These are phyloP conservation scores for Ophiostoma quercus DNA, from an alignment of 2,329 filamentous ascomycete species.

Conservation along the genomic window DNA sequence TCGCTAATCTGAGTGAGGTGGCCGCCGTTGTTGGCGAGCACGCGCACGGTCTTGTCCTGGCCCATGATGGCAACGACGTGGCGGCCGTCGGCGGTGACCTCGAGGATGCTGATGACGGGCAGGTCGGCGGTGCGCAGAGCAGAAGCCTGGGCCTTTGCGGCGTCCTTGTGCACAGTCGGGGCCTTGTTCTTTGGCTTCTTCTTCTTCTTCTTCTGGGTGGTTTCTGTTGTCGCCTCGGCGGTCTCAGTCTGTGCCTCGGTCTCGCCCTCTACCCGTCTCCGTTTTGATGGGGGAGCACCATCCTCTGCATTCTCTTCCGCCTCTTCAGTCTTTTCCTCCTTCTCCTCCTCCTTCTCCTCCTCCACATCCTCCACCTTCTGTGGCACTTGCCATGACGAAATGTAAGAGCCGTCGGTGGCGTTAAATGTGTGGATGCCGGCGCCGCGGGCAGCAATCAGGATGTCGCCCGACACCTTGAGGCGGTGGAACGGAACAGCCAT, in stretches of 20 bases:
- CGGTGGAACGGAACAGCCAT: constrained; percentile 57
- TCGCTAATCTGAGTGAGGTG: constrained; percentile 62
- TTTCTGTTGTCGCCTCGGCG: not conserved
- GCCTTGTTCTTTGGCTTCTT: constrained; percentile 34
- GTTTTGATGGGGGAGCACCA: constrained; percentile 20
- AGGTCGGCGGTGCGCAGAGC: constrained; percentile 41
- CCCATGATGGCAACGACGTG: constrained; percentile 73
- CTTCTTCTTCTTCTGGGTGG: constrained; percentile 29
- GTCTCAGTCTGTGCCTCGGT: not conserved
- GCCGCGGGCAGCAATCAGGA: constrained; percentile 70
- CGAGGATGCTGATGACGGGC: constrained; percentile 65
- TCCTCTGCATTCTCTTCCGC: constrained; percentile 10
- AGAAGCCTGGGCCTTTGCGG: constrained; percentile 22
- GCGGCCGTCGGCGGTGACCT: constrained; percentile 56
- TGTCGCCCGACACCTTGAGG: constrained; percentile 48
- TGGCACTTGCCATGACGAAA: constrained; percentile 58
- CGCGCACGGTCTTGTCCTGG: constrained; percentile 88
- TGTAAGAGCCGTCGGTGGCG: constrained; percentile 50
- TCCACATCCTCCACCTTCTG: constrained; percentile 23
- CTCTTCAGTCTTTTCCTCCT: not conserved
- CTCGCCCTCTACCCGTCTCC: constrained; percentile 19
- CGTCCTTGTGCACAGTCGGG: constrained; percentile 1
- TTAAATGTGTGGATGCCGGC: constrained; percentile 64
- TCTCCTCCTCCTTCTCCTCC: constrained; percentile 11
- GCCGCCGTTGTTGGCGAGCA: constrained; percentile 66